phyloP scores from a whole-genome alignment of 176 grass and related monocot species.

The Cymbopogon citratus region DNA sequence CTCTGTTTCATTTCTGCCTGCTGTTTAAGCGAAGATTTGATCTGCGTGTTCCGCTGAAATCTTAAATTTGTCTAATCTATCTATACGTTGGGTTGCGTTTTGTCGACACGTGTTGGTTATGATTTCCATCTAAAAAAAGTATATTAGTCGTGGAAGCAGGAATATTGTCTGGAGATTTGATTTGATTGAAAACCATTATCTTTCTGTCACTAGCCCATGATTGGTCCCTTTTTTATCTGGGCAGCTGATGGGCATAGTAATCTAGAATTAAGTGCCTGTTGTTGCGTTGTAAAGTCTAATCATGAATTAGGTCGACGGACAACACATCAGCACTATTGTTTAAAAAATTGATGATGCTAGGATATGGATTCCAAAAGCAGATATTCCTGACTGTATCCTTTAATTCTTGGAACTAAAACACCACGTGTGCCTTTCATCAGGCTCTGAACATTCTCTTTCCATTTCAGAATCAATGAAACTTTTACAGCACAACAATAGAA shows the following conservation, averaged over 20 bases:
- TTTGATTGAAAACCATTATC: not conserved
- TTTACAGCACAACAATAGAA: not conserved
- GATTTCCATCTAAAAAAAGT: not conserved
- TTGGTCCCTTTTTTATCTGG: slow-evolving; percentile 16
- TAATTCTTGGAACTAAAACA: not conserved
- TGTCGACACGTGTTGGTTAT: not conserved
- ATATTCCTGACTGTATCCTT: not conserved
- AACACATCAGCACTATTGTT: not conserved
- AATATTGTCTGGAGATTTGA: not conserved
- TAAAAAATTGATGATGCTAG: not conserved
- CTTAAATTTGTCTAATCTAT: not conserved
- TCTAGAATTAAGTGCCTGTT: not conserved
- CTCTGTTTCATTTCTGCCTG: not conserved
- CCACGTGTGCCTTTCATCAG: not conserved
- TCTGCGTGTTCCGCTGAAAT: not conserved
- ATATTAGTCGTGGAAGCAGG: not conserved
- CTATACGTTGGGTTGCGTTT: not conserved
- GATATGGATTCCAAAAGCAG: not conserved
- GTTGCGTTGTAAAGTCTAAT: slow-evolving; percentile 4
- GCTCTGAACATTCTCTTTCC: not conserved
- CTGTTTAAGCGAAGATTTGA: not conserved
- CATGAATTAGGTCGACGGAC: not conserved
- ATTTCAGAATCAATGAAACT: not conserved
- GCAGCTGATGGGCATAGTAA: not conserved
- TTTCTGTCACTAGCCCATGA: not conserved